Evolutionary conservation across 225 moss, liverwort and hornwort species (phyloP), one percentile per base, ranked within the genome.

Genomic region (Anthoceros angustus): DNA sequence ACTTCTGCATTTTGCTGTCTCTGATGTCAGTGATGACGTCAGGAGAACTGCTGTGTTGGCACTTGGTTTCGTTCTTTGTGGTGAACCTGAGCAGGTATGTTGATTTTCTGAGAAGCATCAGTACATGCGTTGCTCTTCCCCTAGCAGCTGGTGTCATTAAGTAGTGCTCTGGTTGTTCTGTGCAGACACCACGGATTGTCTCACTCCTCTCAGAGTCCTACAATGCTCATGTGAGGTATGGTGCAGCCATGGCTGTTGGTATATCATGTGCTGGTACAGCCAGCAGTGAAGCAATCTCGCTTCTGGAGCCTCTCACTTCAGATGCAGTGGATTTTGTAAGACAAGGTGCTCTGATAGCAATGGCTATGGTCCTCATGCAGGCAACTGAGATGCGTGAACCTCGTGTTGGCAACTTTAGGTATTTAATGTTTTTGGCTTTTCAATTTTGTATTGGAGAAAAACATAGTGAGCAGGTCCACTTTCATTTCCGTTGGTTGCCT

Each of bases 361-460:
- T 95, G 91, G 91, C 95, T 2, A 95, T 95, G 95, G 95, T 95
- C 48, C 76, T 95, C 12, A 82, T 91, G 8, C 95, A 95, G 66
- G 88, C 95, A 0, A 95, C 95, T 0, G 95, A 91, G 77, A 79
- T 86, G 18, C 82, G 88, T 18, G 91, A 95, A 73, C 82, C 91
- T 43, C 88, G 84, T 41, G 91, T 95, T 69, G 79, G 84, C 0
- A 85, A 69, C 63, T 95, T 91, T 79, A 76, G 81, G 81, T 81
- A 66, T 25, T 43, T 18, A 24, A 2, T 2, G 0, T 39, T 68
- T 18, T 40, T 12, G 3, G 63, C 63, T 38, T 24, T 63, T 63
- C 63, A 63, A 7, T 63, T 64, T 64, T 64, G 2, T 21, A 5
- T 64, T 64, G 50, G 50, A 3, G 16, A 1, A 21, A 55, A 55